Percentiles rank a stretch among this genome's conserved stretches.
Conservation (phyloP, 1,284 basidiomycete genomes). For the Malassezia nana region DNA sequence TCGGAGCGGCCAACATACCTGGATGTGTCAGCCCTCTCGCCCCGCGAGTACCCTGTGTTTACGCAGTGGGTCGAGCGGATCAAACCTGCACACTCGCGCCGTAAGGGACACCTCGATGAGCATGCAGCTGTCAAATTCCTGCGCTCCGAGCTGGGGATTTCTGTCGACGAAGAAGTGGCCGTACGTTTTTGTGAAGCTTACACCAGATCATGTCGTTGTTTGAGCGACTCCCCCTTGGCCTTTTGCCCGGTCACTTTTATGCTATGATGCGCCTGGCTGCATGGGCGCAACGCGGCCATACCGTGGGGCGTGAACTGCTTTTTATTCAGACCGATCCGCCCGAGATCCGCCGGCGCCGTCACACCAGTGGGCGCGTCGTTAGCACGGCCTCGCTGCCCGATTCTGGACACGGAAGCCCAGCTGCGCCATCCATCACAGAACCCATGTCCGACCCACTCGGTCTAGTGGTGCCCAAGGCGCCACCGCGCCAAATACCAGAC, state of each 20-base stretch:
- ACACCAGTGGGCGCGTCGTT: background rate
- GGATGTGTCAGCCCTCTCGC: conserved; percentile 42
- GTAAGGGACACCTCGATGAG: conserved; percentile 39
- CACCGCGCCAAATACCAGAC: conserved; percentile 8
- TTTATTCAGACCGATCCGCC: conserved; percentile 32
- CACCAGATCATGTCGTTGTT: conserved; percentile 43
- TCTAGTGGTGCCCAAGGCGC: conserved; percentile 7
- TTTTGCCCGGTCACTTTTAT: conserved; percentile 40
- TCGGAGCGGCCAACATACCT: conserved; percentile 18
- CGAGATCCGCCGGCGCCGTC: conserved; percentile 3
- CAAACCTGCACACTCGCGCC: conserved; percentile 35
- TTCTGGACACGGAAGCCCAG: background rate
- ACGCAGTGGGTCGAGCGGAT: conserved; percentile 32
- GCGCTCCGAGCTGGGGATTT: conserved; percentile 35
- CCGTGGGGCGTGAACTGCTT: conserved; percentile 26
- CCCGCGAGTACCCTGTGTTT: conserved; percentile 38
- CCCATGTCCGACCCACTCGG: background rate
- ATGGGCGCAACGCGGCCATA: conserved; percentile 40
- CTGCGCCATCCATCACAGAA: background rate
- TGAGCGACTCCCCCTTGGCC: conserved; percentile 40
- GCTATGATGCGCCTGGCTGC: conserved; percentile 43
- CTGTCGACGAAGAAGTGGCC: conserved; percentile 40
- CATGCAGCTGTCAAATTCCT: conserved; percentile 42
- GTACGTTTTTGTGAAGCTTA: conserved; percentile 11
- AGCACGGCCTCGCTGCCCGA: conserved; percentile 2